Evolutionary conservation across 2,329 filamentous ascomycete genomes (phyloP), one percentile per base, ranked within the genome.

Genomic region (Ceratocystis colombiana): DNA sequence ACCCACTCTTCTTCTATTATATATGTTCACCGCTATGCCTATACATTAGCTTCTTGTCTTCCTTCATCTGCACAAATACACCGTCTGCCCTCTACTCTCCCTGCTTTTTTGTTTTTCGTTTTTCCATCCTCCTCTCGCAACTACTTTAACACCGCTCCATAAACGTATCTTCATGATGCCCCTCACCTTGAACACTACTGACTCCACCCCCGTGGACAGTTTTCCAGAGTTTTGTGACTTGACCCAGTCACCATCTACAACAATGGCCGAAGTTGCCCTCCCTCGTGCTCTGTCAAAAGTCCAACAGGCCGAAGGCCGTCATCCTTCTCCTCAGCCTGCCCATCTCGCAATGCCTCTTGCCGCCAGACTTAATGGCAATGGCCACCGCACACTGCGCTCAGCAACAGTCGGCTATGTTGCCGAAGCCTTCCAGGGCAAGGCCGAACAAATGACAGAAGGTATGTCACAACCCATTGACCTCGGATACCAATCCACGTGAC

Each of bases 381-480:
- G 84, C 67, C 85, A 90, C 74, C 84, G 88, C 66, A 82, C 93
- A 66, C 79, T 97, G 67, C 89, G 91, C 22, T 94, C 94, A 70
- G 88, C 90, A 71, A 94, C 92, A 37, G 88, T 95, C 46, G 94
- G 94, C 73, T 99, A 99, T 79, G 87, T 96, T 70, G 92, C 94
- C 28, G 91, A 93, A 61, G 90, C 91, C 69, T 99, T 99, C 74
- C 87, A 90, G 75, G 94, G 93, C 74, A 96, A 96, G 79, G 82
- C 86, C 70, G 86, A 90, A 74, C 94, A 99, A 80, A 96, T 96
- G 86, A 84, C 88, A 74, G 79, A 86, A 73, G 86, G 86, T 89
- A 75, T 75, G 84, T 70, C 50, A n/a, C 20, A 57, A 44, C 30
- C 61, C 3, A 41, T 41, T 41, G 37, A 41, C 37, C 37, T 12